A percentile compares a stretch with the other conserved stretches of the same genome.
Evolutionary conservation across 352 stramenopile species (phyloP).

Genomic region (Globisporangium irregulare): DNA sequence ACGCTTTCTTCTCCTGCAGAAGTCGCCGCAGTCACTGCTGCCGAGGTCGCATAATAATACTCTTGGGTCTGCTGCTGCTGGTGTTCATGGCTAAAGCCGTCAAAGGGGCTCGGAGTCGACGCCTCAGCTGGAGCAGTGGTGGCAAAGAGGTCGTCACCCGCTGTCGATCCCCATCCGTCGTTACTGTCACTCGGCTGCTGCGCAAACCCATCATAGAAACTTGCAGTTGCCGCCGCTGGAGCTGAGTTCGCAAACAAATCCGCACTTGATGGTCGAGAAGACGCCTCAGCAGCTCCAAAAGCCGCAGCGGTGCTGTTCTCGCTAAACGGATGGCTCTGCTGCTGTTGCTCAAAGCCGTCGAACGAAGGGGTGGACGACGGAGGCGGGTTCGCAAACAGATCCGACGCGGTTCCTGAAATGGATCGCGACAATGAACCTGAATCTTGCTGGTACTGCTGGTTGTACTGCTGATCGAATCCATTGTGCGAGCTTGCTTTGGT

Average conservation of each 20-base stretch:
- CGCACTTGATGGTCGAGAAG: neutral
- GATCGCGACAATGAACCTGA: slow-evolving; percentile 5
- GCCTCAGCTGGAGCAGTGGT: neutral
- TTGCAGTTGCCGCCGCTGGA: neutral
- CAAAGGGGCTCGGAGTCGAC: neutral
- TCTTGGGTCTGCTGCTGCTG: slow-evolving; percentile 1
- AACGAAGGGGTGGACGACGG: slow-evolving; percentile 9
- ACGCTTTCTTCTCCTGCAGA: neutral
- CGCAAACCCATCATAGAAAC: slow-evolving; percentile 9
- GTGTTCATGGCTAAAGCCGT: slow-evolving; percentile 4
- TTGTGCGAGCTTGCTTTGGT: slow-evolving; percentile 5
- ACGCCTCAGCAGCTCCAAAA: neutral
- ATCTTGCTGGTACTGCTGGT: slow-evolving; percentile 4
- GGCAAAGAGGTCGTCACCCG: slow-evolving; percentile 10
- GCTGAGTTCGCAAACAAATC: slow-evolving; percentile 13
- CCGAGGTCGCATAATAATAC: neutral
- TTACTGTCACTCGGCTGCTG: slow-evolving; percentile 1
- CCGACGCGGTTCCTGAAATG: slow-evolving; percentile 6
- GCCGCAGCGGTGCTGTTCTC: neutral
- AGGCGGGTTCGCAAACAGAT: slow-evolving; percentile 9
- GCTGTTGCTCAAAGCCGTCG: slow-evolving; percentile 11
- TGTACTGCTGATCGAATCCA: slow-evolving; percentile 6
- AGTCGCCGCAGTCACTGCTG: neutral
- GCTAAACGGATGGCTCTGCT: neutral
- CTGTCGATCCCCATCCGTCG: neutral